Evolutionary conservation across 129 eudicot species (phyloP).

Genomic region (Saposhnikovia divaricata): DNA sequence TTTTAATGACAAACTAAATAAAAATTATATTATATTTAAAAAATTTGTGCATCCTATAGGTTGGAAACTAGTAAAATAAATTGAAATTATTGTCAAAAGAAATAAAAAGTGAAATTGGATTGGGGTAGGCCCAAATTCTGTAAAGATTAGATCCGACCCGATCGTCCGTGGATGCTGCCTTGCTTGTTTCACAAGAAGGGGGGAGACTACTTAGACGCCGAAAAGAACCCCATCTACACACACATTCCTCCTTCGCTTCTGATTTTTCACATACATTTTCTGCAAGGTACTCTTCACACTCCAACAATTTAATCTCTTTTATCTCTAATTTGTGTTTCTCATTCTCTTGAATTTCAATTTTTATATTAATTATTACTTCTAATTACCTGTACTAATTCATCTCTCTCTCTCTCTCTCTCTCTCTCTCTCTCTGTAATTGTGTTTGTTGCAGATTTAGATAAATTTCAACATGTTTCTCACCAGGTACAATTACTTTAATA

Average conservation of each 20-base stretch:
- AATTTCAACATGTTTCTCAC: constrained; percentile 71
- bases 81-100: too few species aligned
- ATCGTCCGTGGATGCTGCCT: neutral
- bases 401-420: neutral
- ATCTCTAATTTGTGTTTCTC: neutral
- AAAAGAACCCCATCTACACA: constrained; percentile 4
- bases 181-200: constrained; percentile 1
- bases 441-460: constrained; percentile 14
- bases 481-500: constrained; percentile 32
- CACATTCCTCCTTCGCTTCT: neutral
- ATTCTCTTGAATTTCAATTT: neutral
- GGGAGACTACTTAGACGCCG: constrained; percentile 8
- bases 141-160: neutral
- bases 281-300: neutral
- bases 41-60: too few species aligned
- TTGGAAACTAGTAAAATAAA: too few species aligned
- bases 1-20: too few species aligned
- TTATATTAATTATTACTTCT: neutral
- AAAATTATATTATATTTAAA: too few species aligned
- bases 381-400: neutral
- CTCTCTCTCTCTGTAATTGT: neutral
- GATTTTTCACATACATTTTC: neutral
- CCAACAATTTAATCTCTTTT: neutral
- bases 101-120: neutral
- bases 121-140: neutral